Evolutionary conservation across 495 filamentous ascomycete species (phyloP), one percentile per base, ranked within the genome.

Genomic region (Penicillium maclennaniae): DNA sequence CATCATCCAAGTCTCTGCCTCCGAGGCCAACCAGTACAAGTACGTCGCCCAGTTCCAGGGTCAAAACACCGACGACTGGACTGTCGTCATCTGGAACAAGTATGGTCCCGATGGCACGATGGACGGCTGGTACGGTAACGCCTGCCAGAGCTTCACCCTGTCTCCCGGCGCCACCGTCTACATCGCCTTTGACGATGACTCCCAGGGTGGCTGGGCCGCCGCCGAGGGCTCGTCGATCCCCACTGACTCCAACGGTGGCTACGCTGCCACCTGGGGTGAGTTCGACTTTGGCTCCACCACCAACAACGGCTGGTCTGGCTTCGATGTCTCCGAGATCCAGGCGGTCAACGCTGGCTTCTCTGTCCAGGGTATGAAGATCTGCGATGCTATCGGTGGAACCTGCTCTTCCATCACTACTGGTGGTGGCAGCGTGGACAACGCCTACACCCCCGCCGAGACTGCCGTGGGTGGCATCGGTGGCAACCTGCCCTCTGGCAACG

Each of bases 1-100:
- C 62, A 77, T 82, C 51, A 76, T 77, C 52, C 56, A 72, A 45
- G 62, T 81, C 20, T 54, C 53, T 38, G 55, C 58, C 16, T 49
- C 53, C 44, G 60, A 70, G 8, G 69, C 70, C 47, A 50, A 60
- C 49, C 51, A 64, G 23, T 72, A 79, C 60, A 65, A 78, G 43
- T 79, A 77, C 68, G 75, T 78, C 36, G 67, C 66, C 20, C 68
- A 73, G 48, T 71, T 80, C 69, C 53, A 49, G 39, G 79, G 77
- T 54, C 59, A 59, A 34, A 62, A 63, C 57, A 61, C 58, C 19
- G 65, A 66, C 8, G 17, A 63, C 53, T 75, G 75, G 62, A 72
- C 67, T 39, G 63, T 80, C 51, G 68, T 64, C 55, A 63, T 81
- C 69, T 83, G 76, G 74, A 78, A 81, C 70, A 83, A 81, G 70